These are phyloP conservation scores for Cucumis cinereus DNA, from an alignment of 306 rosid genomes.

Conservation along the genomic window DNA sequence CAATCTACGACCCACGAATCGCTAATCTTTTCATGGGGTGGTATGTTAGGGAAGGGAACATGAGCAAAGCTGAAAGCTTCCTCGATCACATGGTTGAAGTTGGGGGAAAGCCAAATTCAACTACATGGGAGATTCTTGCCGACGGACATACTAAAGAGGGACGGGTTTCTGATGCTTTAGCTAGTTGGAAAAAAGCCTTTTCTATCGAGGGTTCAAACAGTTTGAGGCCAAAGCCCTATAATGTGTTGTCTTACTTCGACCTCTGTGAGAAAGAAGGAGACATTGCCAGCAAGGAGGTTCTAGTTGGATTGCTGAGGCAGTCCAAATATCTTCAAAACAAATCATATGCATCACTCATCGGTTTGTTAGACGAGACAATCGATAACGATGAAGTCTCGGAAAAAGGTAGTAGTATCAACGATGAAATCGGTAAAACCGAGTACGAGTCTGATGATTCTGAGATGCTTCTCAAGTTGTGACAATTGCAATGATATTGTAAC, in stretches of 20 bases:
- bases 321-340: conserved; percentile 28
- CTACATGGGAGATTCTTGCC: conserved; percentile 79
- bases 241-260: conserved; percentile 34
- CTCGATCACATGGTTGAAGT: conserved; percentile 39
- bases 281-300: conserved; percentile 29
- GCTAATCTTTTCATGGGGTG: conserved; percentile 54
- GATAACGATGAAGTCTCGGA: conserved; percentile 13
- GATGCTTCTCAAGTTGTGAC: conserved; percentile 26
- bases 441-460: conserved; percentile 35
- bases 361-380: conserved; percentile 22
- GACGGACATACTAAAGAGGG: conserved; percentile 43
- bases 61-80: conserved; percentile 44
- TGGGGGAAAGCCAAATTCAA: conserved; percentile 69
- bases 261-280: conserved; percentile 50
- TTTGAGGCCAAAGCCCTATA: conserved; percentile 62
- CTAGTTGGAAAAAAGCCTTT: conserved; percentile 74
- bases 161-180: conserved; percentile 42
- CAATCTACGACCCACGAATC: conserved; percentile 68
- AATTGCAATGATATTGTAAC: background rate
- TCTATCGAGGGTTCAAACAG: conserved; percentile 33
- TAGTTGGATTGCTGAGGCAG: conserved; percentile 43
- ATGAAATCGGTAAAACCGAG: conserved; percentile 14
- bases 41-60: conserved; percentile 37
- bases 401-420: conserved; percentile 9
- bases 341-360: conserved; percentile 43